Evolutionary conservation across 179 eudicot species (phyloP), one percentile per base, ranked within the genome.

Genomic region (Spinacia oleracea): DNA sequence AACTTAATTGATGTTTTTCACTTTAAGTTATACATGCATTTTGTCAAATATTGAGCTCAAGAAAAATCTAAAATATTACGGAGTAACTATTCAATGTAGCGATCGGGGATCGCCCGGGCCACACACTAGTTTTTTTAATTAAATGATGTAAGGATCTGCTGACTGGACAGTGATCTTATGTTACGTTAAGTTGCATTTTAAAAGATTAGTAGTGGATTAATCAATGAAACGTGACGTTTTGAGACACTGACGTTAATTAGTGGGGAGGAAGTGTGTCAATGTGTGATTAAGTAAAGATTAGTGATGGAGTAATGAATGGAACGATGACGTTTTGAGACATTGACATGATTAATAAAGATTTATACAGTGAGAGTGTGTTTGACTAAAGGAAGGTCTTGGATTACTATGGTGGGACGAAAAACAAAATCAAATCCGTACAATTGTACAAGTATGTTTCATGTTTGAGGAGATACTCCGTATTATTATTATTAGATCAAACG

Each of bases 181-280:
- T 12, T 31, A 60, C 3, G 12, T 23, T 60, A 1, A n/a, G 20
- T 53, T 20, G 15, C 32, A 25, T 60, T 60, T 60, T 60, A 23
- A 25, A 60, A 29, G 65, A 59, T 6, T 5, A 9, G 65, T 3
- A 15, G 1, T 15, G 34, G 16, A 60, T 4, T 27, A 18, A 35
- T 6, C 16, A 69, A 25, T 38, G 29, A n/a, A 40, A 68, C 72
- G 50, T 68, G 72, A 68, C 72, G 72, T 68, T 38, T 32, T 42
- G 4, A n/a, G 25, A 68, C 12, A 68, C 0, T 38, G 51, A 68
- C 29, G 6, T n/a, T 7, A 23, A 58, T 58, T 58, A n/a, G 31
- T 58, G 29, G 63, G 7, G 58, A 2, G 58, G 58, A 53, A 53
- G 58, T 53, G 58, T n/a, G n/a, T n/a, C n/a, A n/a, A n/a, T n/a